These are phyloP conservation scores for Trematosphaeria pertusa DNA, from an alignment of 2,329 filamentous ascomycete genomes.

Conservation along the genomic window DNA sequence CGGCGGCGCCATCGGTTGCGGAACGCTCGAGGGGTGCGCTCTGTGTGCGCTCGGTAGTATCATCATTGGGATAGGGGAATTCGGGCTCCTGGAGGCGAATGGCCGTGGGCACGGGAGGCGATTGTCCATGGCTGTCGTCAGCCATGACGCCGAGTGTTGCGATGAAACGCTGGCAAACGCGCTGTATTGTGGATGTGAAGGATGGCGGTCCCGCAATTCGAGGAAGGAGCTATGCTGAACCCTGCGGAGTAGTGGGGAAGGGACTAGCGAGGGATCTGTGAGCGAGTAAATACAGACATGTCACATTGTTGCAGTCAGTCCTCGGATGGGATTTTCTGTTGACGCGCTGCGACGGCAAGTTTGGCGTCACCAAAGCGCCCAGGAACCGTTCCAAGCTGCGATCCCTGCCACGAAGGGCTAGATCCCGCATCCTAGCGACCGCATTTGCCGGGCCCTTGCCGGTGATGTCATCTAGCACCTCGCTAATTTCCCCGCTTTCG, in stretches of 20 bases:
- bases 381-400: conserved; percentile 15
- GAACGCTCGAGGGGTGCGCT: conserved; percentile 12
- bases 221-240: neutral
- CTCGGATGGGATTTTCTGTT: conserved; percentile 3
- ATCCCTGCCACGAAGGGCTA: conserved; percentile 10
- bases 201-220: neutral
- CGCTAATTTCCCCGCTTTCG: neutral
- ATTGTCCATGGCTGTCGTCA: conserved; percentile 18
- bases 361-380: conserved; percentile 18
- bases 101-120: conserved; percentile 25
- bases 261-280: neutral
- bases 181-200: neutral
- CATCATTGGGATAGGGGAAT: conserved; percentile 28
- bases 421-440: conserved; percentile 3
- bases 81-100: conserved; percentile 29
- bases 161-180: neutral
- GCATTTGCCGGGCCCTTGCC: conserved; percentile 3
- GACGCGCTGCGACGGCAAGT: neutral
- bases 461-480: conserved; percentile 16
- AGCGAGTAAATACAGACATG: neutral
- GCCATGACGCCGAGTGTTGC: conserved; percentile 23
- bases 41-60: conserved; percentile 10
- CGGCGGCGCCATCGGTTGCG: conserved; percentile 11
- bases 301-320: conserved; percentile 2
- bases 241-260: neutral